Conservation (phyloP, 345 rosid species). For the Eucalyptus polybractea region DNA sequence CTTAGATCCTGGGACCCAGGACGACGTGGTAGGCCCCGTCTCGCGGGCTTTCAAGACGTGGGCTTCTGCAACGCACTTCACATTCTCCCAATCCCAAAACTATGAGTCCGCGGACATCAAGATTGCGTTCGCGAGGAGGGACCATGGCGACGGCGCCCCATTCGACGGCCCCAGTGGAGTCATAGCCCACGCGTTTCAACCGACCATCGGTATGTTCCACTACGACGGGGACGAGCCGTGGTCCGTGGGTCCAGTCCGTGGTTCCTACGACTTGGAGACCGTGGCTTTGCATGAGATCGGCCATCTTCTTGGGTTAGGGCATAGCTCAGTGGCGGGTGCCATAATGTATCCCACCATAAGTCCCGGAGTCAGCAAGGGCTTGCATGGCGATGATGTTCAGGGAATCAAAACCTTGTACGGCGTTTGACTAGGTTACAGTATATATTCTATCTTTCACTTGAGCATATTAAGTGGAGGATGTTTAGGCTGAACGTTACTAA, state of each 20-base stretch:
- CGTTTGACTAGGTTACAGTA: background rate
- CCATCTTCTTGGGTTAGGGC: slow-evolving; percentile 27
- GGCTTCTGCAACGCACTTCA: slow-evolving; percentile 6
- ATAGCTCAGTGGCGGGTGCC: slow-evolving; percentile 6
- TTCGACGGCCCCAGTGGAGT: slow-evolving; percentile 7
- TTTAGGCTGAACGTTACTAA: background rate
- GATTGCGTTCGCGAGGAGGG: background rate
- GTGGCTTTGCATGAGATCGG: slow-evolving; percentile 33
- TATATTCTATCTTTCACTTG: background rate
- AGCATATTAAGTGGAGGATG: background rate
- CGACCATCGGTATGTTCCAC: slow-evolving; percentile 8
- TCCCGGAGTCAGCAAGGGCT: background rate
- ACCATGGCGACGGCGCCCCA: background rate
- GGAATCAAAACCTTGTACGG: slow-evolving; percentile 4
- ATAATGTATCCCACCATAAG: slow-evolving; percentile 8
- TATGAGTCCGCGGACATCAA: background rate
- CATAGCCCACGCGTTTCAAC: slow-evolving; percentile 16
- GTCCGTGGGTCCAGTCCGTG: background rate
- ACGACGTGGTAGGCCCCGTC: background rate
- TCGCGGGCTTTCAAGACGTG: slow-evolving; percentile 11
- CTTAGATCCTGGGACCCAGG: background rate
- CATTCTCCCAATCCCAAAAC: background rate
- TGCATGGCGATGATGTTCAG: background rate
- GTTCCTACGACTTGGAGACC: background rate
- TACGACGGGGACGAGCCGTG: slow-evolving; percentile 14